Base-by-base conservation (phyloP, 495 filamentous ascomycete species). In the Parachaetomium inaequale region DNA sequence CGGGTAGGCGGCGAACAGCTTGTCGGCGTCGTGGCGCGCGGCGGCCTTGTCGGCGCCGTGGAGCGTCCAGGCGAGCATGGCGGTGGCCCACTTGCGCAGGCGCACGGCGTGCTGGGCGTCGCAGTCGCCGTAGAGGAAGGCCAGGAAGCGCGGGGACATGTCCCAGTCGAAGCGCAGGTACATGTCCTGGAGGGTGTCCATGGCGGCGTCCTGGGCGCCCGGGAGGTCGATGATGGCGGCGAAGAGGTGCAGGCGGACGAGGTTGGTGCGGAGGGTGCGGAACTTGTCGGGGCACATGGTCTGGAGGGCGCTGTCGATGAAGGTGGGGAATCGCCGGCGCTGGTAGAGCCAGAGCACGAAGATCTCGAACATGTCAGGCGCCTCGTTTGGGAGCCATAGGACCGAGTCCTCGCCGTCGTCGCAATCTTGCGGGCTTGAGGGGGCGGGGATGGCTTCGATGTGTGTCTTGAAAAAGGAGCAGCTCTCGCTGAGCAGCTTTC, bases 161-260 rank as follows among this genome's bases (percentile, higher is more conserved):
- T 78, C 76, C 73, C 78, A 79, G 65, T 80, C 78, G 59, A 74
- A 72, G n/a, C 74, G 76, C 34, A 81, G 73, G 53, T 79, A 80
- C 25, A 80, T 66, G 59, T 81, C 79, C 55, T 81, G 79, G 7
- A 81, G 67, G 19, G 75, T 75, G 57, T 81, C 78, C 73, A 80
- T 78, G 38, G 79, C 75, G 15, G 69, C 66, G 62, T 81, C 78
- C 55, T 81, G 79, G 28, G 80, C 66, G 0, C 66, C 68, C 17
- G 75, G 69, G 0, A 80, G 65, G 32, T 71, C 69, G 65, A 76
- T 71, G 25, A 76, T 59, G 6, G 76, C 74, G 29, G 79, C 79
- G 64, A 81, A 81, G 52, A 81, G 61, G 55, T 81, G 79, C 29
- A 80, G 68, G 8, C 68, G 74, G 31, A 79, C 76, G 12, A 81